A percentile compares a stretch with the other conserved stretches of the same genome.
Conservation (phyloP, 2,329 filamentous ascomycete species). For the Tolypocladium ovalisporum region DNA sequence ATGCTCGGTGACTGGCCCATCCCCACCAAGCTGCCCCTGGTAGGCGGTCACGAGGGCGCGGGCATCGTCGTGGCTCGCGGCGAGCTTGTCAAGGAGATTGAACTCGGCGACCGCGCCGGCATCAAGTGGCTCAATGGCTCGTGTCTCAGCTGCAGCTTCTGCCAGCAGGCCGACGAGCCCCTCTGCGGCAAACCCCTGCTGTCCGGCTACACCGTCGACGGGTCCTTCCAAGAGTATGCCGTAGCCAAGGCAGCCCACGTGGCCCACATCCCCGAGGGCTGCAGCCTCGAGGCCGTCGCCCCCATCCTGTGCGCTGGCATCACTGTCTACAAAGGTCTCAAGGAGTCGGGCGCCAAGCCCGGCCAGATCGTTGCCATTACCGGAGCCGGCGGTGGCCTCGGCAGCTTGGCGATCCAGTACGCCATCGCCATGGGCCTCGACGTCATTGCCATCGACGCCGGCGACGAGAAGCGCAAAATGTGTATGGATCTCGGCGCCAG, state of each 20-base stretch:
- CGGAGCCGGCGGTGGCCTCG: conserved; percentile 76
- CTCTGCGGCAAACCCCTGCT: conserved; percentile 66
- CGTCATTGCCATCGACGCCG: conserved; percentile 72
- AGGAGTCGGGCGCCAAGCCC: conserved; percentile 65
- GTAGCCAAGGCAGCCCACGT: conserved; percentile 81
- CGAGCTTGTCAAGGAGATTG: conserved; percentile 62
- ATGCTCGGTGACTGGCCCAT: conserved; percentile 87
- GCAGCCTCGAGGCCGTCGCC: conserved; percentile 64
- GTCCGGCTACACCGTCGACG: conserved; percentile 88
- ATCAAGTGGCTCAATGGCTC: conserved; percentile 91
- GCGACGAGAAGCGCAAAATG: conserved; percentile 68
- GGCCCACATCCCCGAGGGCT: conserved; percentile 68
- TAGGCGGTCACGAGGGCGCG: conserved; percentile 73
- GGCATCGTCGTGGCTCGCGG: conserved; percentile 75
- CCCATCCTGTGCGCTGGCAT: conserved; percentile 78
- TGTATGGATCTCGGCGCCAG: conserved; percentile 59
- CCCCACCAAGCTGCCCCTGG: conserved; percentile 68
- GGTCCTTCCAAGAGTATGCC: conserved; percentile 86
- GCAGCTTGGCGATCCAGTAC: conserved; percentile 72
- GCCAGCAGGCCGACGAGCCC: conserved; percentile 69
- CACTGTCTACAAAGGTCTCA: conserved; percentile 85
- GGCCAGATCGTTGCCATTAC: conserved; percentile 77
- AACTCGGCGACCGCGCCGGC: conserved; percentile 77
- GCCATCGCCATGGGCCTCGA: conserved; percentile 82
- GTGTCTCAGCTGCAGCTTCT: conserved; percentile 76